These are phyloP conservation scores for Chloroidium sp. DNA, from an alignment of 163 green algal genomes.

Conservation along the genomic window DNA sequence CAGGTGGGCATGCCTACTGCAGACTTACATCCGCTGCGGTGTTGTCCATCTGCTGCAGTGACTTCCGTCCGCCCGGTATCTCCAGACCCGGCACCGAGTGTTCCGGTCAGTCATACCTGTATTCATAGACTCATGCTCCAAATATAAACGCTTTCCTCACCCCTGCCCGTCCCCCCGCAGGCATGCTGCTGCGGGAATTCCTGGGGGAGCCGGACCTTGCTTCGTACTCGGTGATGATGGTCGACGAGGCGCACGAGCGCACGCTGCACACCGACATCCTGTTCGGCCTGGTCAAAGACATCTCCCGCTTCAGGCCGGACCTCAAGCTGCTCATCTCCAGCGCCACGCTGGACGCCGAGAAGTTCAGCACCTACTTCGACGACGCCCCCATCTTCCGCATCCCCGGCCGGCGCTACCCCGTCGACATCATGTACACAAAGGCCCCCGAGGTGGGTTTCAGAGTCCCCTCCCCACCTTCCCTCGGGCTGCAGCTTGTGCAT, in stretches of 20 bases:
- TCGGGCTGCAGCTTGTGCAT: too few species aligned
- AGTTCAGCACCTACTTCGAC: conserved; percentile 97
- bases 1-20: too few species aligned
- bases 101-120: background rate
- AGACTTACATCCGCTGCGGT: too few species aligned
- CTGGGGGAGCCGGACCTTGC: conserved; percentile 88
- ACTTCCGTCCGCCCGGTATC: background rate
- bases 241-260: conserved; percentile 97
- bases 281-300: conserved; percentile 44
- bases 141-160: background rate
- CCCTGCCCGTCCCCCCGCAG: conserved; percentile 83
- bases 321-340: conserved; percentile 92
- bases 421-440: conserved; percentile 96
- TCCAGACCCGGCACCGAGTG: background rate
- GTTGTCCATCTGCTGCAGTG: too few species aligned
- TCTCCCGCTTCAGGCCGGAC: conserved; percentile 70
- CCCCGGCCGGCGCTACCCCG: conserved; percentile 70
- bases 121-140: background rate
- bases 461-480: background rate
- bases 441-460: conserved; percentile 49
- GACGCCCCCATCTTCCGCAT: conserved; percentile 89
- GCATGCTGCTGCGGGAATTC: conserved; percentile 96
- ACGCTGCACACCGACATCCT: conserved; percentile 67
- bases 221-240: conserved; percentile 90
- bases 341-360: conserved; percentile 93